These are phyloP conservation scores for Kwoniella dejecticola DNA, from an alignment of 768 basidiomycete species.

Conservation along the genomic window DNA sequence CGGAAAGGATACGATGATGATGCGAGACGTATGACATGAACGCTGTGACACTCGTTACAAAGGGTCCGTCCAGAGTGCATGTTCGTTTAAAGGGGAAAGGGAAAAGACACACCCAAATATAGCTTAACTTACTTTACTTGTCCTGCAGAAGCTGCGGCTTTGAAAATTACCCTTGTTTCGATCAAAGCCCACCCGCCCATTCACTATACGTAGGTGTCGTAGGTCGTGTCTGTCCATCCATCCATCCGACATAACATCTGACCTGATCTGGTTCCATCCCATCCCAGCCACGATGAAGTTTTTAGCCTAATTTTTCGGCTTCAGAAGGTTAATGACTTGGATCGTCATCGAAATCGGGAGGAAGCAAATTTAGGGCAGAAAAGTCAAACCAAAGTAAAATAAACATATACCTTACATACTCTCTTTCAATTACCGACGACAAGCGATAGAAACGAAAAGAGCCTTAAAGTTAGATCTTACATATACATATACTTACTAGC, in stretches of 20 bases:
- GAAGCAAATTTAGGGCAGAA: not conserved
- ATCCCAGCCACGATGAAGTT: not conserved
- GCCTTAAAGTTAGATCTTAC: constrained; percentile 1
- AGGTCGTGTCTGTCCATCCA: no score
- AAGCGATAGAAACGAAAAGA: constrained; percentile 12
- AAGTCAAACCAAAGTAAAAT: no score
- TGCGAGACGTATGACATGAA: no score
- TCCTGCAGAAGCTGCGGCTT: no score
- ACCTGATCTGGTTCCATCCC: not conserved
- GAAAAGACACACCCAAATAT: constrained; percentile 2
- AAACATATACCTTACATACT: constrained; percentile 3
- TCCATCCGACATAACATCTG: not conserved
- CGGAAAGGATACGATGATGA: not conserved
- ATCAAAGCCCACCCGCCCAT: no score
- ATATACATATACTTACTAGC: not conserved
- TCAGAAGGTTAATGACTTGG: constrained; percentile 1
- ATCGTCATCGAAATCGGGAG: not conserved
- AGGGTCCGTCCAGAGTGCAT: no score
- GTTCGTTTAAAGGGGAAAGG: not conserved
- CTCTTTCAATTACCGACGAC: constrained; percentile 3
- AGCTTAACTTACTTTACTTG: not conserved
- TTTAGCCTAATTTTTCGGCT: constrained; percentile 10
- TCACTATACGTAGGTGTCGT: no score
- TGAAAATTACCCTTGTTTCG: no score
- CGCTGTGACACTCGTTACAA: no score